Conservation (phyloP, 2,329 filamentous ascomycete genomes). For the Pseudohalonectria lignicola region DNA sequence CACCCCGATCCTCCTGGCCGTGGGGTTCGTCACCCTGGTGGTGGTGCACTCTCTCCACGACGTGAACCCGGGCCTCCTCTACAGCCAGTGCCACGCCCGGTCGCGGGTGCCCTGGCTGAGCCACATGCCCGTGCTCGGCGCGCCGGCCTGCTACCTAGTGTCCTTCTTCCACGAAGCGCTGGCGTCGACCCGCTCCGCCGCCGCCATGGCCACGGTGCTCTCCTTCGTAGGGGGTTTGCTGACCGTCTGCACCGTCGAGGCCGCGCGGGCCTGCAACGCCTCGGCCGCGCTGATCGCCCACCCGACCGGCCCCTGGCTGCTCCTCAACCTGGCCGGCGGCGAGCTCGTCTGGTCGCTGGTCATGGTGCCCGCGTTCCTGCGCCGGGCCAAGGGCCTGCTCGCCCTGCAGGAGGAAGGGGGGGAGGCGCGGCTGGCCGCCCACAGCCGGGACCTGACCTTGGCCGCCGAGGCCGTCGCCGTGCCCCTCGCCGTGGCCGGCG, state of each 20-base stretch:
- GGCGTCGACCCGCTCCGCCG: slow-evolving; percentile 25
- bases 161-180: slow-evolving; percentile 36
- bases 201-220: slow-evolving; percentile 29
- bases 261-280: slow-evolving; percentile 28
- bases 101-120: slow-evolving; percentile 31
- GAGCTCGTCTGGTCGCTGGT: slow-evolving; percentile 40
- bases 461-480: slow-evolving; percentile 46
- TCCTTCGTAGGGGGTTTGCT: slow-evolving; percentile 34
- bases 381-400: slow-evolving; percentile 25
- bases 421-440: slow-evolving; percentile 8
- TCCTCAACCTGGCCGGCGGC: slow-evolving; percentile 32
- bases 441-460: slow-evolving; percentile 24
- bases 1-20: slow-evolving; percentile 33
- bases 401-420: slow-evolving; percentile 9
- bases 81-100: slow-evolving; percentile 40
- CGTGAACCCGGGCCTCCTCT: slow-evolving; percentile 39
- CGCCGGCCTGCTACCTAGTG: slow-evolving; percentile 36
- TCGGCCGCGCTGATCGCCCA: slow-evolving; percentile 18
- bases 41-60: slow-evolving; percentile 29
- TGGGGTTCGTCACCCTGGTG: slow-evolving; percentile 27
- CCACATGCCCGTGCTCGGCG: slow-evolving; percentile 31
- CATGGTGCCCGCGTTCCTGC: slow-evolving; percentile 37
- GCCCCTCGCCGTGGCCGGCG: slow-evolving; percentile 33
- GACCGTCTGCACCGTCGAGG: slow-evolving; percentile 37
- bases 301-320: slow-evolving; percentile 29